These are phyloP conservation scores for Amanita pallidorosea DNA, from an alignment of 768 basidiomycete genomes.

Conservation along the genomic window DNA sequence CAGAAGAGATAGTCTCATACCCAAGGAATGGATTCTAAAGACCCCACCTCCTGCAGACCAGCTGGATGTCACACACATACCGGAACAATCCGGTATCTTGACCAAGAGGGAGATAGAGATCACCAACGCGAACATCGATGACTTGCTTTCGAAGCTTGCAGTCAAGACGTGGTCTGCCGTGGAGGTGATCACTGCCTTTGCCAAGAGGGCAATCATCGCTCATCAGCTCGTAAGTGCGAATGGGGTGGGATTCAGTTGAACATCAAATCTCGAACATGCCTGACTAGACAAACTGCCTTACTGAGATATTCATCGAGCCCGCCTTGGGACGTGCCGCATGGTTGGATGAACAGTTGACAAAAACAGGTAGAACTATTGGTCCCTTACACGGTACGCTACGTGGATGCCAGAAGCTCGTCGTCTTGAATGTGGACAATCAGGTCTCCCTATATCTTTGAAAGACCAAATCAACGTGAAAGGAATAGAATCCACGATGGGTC, in stretches of 20 bases:
- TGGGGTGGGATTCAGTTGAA: not conserved
- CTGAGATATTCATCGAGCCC: constrained; percentile 72
- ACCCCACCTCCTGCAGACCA: constrained; percentile 33
- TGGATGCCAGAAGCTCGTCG: not conserved
- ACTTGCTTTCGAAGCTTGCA: constrained; percentile 44
- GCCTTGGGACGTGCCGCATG: constrained; percentile 54
- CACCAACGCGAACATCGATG: constrained; percentile 29
- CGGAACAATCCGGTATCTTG: constrained; percentile 47
- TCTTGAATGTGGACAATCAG: constrained; percentile 9
- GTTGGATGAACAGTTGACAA: constrained; percentile 51
- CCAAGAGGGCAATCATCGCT: constrained; percentile 68
- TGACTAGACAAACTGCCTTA: constrained; percentile 64
- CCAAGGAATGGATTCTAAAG: constrained; percentile 50
- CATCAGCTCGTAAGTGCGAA: constrained; percentile 56
- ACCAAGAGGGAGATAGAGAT: constrained; percentile 38
- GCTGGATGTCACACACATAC: constrained; percentile 44
- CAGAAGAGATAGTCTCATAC: constrained; percentile 45
- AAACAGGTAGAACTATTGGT: constrained; percentile 56
- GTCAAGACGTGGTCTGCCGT: constrained; percentile 48
- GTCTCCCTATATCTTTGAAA: constrained; percentile 62
- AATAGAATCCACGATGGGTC: constrained; percentile 60
- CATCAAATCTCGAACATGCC: not conserved
- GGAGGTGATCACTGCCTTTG: constrained; percentile 62
- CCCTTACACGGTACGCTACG: constrained; percentile 51
- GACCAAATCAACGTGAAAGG: constrained; percentile 65